Evolutionary conservation across 73 alveolate species (phyloP).

Genomic region (Loxodes magnus): DNA sequence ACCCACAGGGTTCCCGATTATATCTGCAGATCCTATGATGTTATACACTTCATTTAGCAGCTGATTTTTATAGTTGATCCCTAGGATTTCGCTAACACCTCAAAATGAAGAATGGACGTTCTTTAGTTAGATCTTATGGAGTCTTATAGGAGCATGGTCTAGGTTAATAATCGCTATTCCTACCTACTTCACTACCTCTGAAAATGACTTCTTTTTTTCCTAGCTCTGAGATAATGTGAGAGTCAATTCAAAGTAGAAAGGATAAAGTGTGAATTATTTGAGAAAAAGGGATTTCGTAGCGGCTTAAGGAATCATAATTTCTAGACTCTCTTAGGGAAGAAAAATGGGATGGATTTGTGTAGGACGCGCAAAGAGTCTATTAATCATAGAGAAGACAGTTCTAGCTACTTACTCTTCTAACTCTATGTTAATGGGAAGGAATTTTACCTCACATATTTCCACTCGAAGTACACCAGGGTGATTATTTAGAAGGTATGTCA

Average conservation of each 20-base stretch:
- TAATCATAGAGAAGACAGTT: not conserved
- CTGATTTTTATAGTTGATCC: constrained; percentile 30
- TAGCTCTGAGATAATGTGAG: constrained; percentile 10
- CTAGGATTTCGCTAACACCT: constrained; percentile 24
- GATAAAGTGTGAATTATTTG: not conserved
- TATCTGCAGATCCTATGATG: constrained; percentile 76
- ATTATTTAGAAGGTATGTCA: constrained; percentile 11
- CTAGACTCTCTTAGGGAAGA: not conserved
- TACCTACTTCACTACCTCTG: constrained; percentile 22
- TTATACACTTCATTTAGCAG: constrained; percentile 35
- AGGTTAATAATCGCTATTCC: constrained; percentile 63
- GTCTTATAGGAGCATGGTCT: constrained; percentile 67
- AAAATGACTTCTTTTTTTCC: constrained; percentile 13
- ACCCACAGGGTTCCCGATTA: constrained; percentile 89
- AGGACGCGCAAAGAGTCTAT: not conserved
- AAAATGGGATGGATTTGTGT: not conserved
- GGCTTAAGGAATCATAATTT: not conserved
- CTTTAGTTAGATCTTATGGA: constrained; percentile 30
- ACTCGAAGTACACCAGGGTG: constrained; percentile 17
- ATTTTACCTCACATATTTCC: constrained; percentile 18
- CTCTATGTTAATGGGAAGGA: constrained; percentile 12
- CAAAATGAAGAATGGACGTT: constrained; percentile 46
- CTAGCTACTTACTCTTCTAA: constrained; percentile 4
- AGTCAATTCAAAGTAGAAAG: constrained; percentile 1
- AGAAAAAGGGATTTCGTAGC: constrained; percentile 1